phyloP scores from a whole-genome alignment of 371 early-diverging fungal genomes.

The Gilbertella persicaria region DNA sequence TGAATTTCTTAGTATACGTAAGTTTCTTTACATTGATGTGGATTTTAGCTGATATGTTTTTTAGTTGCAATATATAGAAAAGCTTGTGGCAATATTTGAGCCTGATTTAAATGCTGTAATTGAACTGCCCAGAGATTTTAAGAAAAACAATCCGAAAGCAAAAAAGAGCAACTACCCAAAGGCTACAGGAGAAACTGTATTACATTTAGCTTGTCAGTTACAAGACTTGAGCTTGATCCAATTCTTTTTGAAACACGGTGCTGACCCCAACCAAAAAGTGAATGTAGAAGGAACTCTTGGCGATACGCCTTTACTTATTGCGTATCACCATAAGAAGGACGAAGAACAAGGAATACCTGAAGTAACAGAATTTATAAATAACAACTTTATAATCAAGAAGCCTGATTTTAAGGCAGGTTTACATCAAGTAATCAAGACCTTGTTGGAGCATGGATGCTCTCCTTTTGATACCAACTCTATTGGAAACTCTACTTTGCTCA shows the following conservation, averaged over 20 bases:
- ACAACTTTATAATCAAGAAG: constrained; percentile 24
- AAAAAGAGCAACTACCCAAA: constrained; percentile 34
- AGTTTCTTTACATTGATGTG: no score
- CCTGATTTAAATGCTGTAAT: constrained; percentile 24
- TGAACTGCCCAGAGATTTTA: constrained; percentile 37
- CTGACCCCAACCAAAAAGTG: constrained; percentile 29
- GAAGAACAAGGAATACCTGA: constrained; percentile 12
- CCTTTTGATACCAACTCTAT: constrained; percentile 30
- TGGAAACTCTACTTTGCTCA: constrained; percentile 29
- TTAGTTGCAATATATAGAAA: constrained; percentile 19
- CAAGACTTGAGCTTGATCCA: constrained; percentile 31
- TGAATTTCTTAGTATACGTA: constrained; percentile 14
- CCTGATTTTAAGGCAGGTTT: constrained; percentile 29
- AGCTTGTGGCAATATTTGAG: neutral
- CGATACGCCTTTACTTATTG: constrained; percentile 26
- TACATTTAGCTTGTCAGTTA: constrained; percentile 44
- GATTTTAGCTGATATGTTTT: no score
- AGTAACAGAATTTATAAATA: constrained; percentile 20
- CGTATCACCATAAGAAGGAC: constrained; percentile 24
- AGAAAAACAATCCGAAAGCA: constrained; percentile 31
- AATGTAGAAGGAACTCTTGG: constrained; percentile 8
- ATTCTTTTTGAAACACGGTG: constrained; percentile 34
- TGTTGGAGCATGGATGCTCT: constrained; percentile 36
- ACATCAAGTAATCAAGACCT: constrained; percentile 17
- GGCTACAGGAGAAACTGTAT: constrained; percentile 43